These are phyloP conservation scores for Tylopilus sp. DNA, from an alignment of 1,284 basidiomycete genomes.

Conservation along the genomic window DNA sequence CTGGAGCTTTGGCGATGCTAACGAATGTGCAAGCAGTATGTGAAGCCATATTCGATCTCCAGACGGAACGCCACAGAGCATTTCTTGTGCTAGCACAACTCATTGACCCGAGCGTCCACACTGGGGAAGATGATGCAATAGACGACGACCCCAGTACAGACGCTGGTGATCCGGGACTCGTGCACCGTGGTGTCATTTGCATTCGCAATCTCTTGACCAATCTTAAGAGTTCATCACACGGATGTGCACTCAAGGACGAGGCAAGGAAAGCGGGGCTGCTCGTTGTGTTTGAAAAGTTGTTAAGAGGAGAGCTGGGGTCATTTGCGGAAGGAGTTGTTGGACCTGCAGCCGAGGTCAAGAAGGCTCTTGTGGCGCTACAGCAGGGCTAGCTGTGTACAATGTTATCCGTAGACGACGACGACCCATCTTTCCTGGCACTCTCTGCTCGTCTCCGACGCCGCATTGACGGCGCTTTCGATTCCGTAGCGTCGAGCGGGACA, in stretches of 20 bases:
- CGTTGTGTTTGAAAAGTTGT: slow-evolving; percentile 45
- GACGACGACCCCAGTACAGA: slow-evolving; percentile 33
- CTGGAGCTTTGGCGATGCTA: slow-evolving; percentile 79
- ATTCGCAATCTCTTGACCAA: slow-evolving; percentile 58
- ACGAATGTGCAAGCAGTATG: slow-evolving; percentile 63
- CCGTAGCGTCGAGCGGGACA: slow-evolving; percentile 2
- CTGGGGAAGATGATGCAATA: slow-evolving; percentile 31
- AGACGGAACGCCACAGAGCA: slow-evolving; percentile 54
- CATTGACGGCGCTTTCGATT: slow-evolving; percentile 32
- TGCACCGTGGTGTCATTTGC: slow-evolving; percentile 73
- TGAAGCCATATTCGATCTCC: slow-evolving; percentile 54
- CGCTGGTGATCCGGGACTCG: slow-evolving; percentile 51
- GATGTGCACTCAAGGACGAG: slow-evolving; percentile 44
- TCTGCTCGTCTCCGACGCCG: slow-evolving; percentile 19
- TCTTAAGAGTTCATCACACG: slow-evolving; percentile 37
- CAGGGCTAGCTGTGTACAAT: slow-evolving; percentile 7
- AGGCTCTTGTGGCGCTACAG: slow-evolving; percentile 29
- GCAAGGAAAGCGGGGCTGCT: slow-evolving; percentile 49
- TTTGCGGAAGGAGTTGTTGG: slow-evolving; percentile 35
- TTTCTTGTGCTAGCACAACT: slow-evolving; percentile 60
- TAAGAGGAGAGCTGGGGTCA: slow-evolving; percentile 36
- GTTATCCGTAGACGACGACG: slow-evolving; percentile 17
- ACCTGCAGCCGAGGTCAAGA: slow-evolving; percentile 45
- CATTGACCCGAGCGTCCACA: slow-evolving; percentile 48
- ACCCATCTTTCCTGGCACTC: slow-evolving; percentile 24